A percentile compares a stretch with the other conserved stretches of the same genome.
Evolutionary conservation across 768 basidiomycete species (phyloP).

Genomic region (Tephrocybe sp.): DNA sequence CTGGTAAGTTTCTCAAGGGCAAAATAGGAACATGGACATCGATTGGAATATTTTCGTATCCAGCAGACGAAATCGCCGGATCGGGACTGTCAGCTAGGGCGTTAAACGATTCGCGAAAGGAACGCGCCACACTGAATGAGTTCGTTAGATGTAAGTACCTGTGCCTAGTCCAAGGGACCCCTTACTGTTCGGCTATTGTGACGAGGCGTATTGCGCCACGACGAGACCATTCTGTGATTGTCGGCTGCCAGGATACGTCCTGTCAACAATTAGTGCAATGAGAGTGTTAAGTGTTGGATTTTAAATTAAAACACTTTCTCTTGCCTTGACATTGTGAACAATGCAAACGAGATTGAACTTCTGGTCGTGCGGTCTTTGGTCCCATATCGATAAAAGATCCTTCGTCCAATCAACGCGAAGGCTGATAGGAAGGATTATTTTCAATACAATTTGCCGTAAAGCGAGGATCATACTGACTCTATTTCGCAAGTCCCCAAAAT

Average conservation of each 20-base stretch:
- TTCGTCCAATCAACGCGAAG: conserved; percentile 24
- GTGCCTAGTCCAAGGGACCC: neutral
- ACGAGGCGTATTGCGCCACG: conserved; percentile 35
- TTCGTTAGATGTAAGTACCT: neutral
- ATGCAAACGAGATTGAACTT: conserved; percentile 44
- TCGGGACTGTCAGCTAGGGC: conserved; percentile 30
- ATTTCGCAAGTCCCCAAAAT: conserved; percentile 45
- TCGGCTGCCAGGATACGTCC: conserved; percentile 28
- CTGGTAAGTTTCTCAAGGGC: conserved; percentile 26
- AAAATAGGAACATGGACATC: conserved; percentile 35
- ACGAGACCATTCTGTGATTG: conserved; percentile 35
- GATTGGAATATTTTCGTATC: conserved; percentile 33
- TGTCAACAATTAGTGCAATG: neutral
- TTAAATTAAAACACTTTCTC: neutral
- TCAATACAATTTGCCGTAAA: neutral
- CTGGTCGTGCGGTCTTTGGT: conserved; percentile 28
- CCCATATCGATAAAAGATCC: conserved; percentile 33
- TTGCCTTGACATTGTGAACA: conserved; percentile 34
- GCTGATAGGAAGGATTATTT: conserved; percentile 4
- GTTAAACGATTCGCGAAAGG: conserved; percentile 29
- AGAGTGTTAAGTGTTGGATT: neutral
- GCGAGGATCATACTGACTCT: conserved; percentile 31
- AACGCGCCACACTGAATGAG: conserved; percentile 25
- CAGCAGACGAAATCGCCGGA: conserved; percentile 24
- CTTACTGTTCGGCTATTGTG: conserved; percentile 39